These are phyloP conservation scores for Aphanomyces cochlioides DNA, from an alignment of 352 stramenopile genomes.

Conservation along the genomic window DNA sequence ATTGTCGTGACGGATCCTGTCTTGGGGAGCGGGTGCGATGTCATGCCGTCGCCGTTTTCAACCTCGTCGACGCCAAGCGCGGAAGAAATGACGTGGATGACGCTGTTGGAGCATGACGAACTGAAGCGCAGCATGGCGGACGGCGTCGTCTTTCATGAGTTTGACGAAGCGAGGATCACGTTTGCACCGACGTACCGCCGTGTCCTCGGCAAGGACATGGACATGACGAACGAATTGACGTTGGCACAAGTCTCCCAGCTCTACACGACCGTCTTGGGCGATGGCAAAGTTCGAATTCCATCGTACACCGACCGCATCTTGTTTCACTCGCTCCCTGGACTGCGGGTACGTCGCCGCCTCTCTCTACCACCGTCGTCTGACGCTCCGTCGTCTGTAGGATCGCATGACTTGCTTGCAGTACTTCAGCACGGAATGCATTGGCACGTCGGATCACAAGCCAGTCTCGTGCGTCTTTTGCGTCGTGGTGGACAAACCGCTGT, in stretches of 20 bases:
- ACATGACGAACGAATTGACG: not conserved
- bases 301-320: constrained; percentile 89
- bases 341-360: constrained; percentile 15
- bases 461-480: constrained; percentile 65
- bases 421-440: constrained; percentile 67
- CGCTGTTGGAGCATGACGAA: constrained; percentile 56
- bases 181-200: constrained; percentile 82
- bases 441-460: constrained; percentile 80
- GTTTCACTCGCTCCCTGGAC: constrained; percentile 63
- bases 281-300: constrained; percentile 61
- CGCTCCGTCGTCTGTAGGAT: constrained; percentile 28
- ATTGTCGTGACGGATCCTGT: too few species aligned
- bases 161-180: constrained; percentile 60
- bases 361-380: not conserved
- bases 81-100: constrained; percentile 35
- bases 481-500: not conserved
- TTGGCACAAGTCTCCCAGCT: constrained; percentile 28
- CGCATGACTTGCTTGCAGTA: constrained; percentile 66
- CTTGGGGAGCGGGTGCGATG: too few species aligned
- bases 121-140: constrained; percentile 55
- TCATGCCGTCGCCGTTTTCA: too few species aligned
- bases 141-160: constrained; percentile 74
- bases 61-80: not conserved
- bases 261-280: constrained; percentile 65
- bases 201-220: constrained; percentile 54